These are phyloP conservation scores for Microthlaspi erraticum DNA, from an alignment of 345 rosid genomes.

Conservation along the genomic window DNA sequence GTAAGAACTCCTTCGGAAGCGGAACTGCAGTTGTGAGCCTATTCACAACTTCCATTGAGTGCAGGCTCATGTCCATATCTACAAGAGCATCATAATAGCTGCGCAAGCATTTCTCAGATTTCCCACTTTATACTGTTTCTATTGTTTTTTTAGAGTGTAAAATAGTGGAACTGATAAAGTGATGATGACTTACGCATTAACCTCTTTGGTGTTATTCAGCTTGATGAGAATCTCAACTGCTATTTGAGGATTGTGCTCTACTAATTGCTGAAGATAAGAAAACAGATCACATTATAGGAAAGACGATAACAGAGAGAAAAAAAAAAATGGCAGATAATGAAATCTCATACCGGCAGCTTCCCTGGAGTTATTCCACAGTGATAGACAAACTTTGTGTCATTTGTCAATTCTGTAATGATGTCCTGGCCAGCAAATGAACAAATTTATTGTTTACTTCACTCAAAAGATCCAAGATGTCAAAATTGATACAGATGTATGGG, in stretches of 20 bases:
- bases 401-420: constrained; percentile 71
- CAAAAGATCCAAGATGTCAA: constrained; percentile 26
- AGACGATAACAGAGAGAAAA: constrained; percentile 15
- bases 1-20: constrained; percentile 90
- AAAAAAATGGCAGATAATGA: constrained; percentile 12
- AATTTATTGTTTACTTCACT: constrained; percentile 24
- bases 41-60: constrained; percentile 99
- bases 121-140: background rate
- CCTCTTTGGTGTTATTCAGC: constrained; percentile 86
- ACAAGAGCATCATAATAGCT: constrained; percentile 91
- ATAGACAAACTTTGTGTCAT: constrained; percentile 88
- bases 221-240: constrained; percentile 93
- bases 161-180: constrained; percentile 18
- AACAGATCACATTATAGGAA: constrained; percentile 34
- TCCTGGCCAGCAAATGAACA: constrained; percentile 56
- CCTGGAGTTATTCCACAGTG: constrained; percentile 93
- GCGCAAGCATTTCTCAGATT: constrained; percentile 45
- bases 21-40: constrained; percentile 93
- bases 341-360: constrained; percentile 80
- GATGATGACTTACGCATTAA: constrained; percentile 69
- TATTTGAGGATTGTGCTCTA: constrained; percentile 91
- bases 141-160: background rate
- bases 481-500: constrained; percentile 30
- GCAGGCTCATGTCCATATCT: constrained; percentile 96
- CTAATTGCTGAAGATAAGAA: constrained; percentile 74